Base-by-base conservation (phyloP, 306 rosid genomes). In the Carpinus viminea region DNA sequence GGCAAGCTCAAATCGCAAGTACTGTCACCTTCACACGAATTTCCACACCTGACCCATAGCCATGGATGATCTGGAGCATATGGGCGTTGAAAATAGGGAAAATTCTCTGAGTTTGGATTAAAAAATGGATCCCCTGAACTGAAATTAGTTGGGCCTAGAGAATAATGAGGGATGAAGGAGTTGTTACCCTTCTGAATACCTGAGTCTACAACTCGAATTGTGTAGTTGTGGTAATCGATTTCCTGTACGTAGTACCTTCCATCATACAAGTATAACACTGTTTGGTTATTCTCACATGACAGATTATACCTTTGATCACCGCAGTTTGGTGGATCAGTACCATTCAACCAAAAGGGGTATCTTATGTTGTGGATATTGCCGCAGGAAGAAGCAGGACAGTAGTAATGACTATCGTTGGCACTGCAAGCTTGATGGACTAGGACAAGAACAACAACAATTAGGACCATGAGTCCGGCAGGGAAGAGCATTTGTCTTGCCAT, bases 191-290 rank as follows among this genome's bases (percentile, higher is more conserved):
- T 1, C 1, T 38, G 61, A 62, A 74, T 55, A 2, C 2, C 55
- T 4, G 79, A 50, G 53, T 85, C 85, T 0, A 57, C 74, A 0
- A 85, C 1, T 12, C 71, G 50, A 68, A 84, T 73, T 15, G 78
- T 84, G 78, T 7, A 77, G 36, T 69, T 77, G 1, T 45, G 2
- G 83, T 87, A 87, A 69, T 74, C 70, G 78, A 87, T 87, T 24
- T 34, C 72, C 66, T 46, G 8, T 7, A 85, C 87, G 11, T 64
- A n/a, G 72, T 50, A 88, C 45, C 10, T 78, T 46, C 36, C 66
- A 0, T 28, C 1, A 1, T 1, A 8, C 4, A 70, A 5, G 21
- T 1, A 3, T 1, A 76, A 7, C 12, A 73, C 12, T 0, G 90
- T 45, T 2, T 9, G 4, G 64, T 84, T 70, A n/a, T 79, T 26